phyloP scores from a whole-genome alignment of 768 basidiomycete genomes.

The Pisolithus microcarpus region DNA sequence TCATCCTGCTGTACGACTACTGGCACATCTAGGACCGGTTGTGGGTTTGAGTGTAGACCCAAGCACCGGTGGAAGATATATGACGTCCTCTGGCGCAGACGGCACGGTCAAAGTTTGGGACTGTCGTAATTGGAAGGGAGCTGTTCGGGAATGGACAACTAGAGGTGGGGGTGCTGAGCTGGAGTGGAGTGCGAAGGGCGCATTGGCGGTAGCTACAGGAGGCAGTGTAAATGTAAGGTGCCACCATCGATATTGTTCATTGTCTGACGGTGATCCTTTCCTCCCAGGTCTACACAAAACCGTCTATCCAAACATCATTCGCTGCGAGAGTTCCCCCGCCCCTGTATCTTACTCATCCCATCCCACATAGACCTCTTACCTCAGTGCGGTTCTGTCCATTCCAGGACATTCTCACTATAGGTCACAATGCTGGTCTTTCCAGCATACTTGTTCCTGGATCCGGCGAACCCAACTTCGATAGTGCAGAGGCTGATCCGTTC shows the following conservation, averaged over 20 bases:
- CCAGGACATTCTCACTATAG: constrained; percentile 76
- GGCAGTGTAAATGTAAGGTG: constrained; percentile 72
- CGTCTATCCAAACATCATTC: constrained; percentile 54
- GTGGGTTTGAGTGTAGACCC: constrained; percentile 77
- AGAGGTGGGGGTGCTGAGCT: constrained; percentile 62
- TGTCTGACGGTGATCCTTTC: constrained; percentile 1
- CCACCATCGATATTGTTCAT: neutral
- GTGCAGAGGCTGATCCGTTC: constrained; percentile 89
- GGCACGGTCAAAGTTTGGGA: constrained; percentile 95
- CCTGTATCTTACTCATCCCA: constrained; percentile 81
- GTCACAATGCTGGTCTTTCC: constrained; percentile 73
- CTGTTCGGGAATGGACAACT: constrained; percentile 71
- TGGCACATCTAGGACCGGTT: constrained; percentile 88
- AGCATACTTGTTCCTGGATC: constrained; percentile 85
- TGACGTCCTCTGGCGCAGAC: constrained; percentile 86
- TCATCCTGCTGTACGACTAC: constrained; percentile 83
- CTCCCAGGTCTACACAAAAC: constrained; percentile 63
- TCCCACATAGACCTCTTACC: constrained; percentile 71
- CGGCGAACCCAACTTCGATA: constrained; percentile 95
- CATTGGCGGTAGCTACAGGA: constrained; percentile 73
- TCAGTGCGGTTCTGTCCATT: constrained; percentile 83
- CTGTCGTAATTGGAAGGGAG: constrained; percentile 89
- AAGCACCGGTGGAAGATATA: constrained; percentile 78
- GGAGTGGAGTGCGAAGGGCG: constrained; percentile 83
- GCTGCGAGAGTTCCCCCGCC: constrained; percentile 52